Percentiles rank a stretch among this genome's conserved stretches.
Conservation (phyloP, 192 early-diverging fungal genomes). For the Rhizophagus prolifer region DNA sequence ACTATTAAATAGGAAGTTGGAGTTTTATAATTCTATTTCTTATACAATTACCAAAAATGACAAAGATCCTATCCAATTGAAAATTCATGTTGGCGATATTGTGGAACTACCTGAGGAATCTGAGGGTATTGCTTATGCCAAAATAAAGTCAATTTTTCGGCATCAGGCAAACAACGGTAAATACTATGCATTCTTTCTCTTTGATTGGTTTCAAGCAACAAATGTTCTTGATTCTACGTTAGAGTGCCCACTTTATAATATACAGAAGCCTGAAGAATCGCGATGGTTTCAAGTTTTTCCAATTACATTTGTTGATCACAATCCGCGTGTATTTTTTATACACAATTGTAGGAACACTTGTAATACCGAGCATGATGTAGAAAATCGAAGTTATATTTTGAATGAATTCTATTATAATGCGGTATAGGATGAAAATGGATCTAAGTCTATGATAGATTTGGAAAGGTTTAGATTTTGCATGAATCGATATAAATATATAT, state of each 20-base stretch:
- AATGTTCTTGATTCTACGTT: not conserved
- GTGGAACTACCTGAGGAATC: not conserved
- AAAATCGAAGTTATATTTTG: not conserved
- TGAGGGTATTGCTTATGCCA: not conserved
- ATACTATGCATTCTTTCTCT: not conserved
- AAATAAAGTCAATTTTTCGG: not conserved
- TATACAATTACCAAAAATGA: not conserved
- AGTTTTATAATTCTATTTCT: constrained; percentile 14
- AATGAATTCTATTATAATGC: constrained; percentile 4
- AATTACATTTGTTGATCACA: not conserved
- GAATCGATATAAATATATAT: no score
- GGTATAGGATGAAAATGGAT: no score
- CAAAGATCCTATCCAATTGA: not conserved
- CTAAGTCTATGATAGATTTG: no score
- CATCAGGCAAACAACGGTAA: not conserved
- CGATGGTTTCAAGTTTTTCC: not conserved
- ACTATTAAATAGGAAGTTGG: not conserved
- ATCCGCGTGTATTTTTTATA: not conserved
- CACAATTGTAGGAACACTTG: not conserved
- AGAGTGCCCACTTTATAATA: not conserved
- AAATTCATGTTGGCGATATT: not conserved
- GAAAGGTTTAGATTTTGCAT: no score
- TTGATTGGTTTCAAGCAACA: not conserved
- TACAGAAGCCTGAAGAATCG: not conserved
- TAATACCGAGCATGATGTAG: not conserved